Percentiles rank a stretch among this genome's conserved stretches.
These are phyloP conservation scores for Chloropicon primus DNA, from an alignment of 139 green algal species.

Conservation along the genomic window DNA sequence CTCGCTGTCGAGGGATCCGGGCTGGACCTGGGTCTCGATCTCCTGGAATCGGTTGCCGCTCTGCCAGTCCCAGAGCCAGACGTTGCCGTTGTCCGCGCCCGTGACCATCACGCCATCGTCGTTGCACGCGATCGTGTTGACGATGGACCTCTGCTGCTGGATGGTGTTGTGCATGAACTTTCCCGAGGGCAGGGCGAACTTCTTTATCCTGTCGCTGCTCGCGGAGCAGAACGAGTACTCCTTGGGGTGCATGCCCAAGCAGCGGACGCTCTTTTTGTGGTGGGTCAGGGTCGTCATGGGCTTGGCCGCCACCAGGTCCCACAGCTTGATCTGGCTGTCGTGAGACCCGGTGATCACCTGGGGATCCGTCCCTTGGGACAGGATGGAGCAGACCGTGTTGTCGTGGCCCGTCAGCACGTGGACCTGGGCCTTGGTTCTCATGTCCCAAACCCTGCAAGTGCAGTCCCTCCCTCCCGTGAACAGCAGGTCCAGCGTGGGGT, in stretches of 20 bases:
- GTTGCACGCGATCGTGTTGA: constrained; percentile 88
- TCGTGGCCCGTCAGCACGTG: constrained; percentile 80
- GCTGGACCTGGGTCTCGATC: constrained; percentile 14
- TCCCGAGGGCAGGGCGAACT: constrained; percentile 68
- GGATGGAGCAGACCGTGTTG: constrained; percentile 80
- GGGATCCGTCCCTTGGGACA: constrained; percentile 67
- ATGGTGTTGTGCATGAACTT: constrained; percentile 96
- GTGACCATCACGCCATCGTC: constrained; percentile 83
- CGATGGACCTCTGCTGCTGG: constrained; percentile 65
- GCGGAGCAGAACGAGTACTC: constrained; percentile 76
- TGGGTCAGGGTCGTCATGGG: constrained; percentile 81
- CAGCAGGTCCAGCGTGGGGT: constrained; percentile 88
- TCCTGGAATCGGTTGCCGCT: constrained; percentile 50
- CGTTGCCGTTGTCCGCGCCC: constrained; percentile 60
- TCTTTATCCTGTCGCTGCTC: constrained; percentile 96
- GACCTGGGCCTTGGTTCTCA: constrained; percentile 78
- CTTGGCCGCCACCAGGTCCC: constrained; percentile 58
- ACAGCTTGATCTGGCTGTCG: constrained; percentile 70
- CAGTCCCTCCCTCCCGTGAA: constrained; percentile 47
- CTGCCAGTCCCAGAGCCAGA: constrained; percentile 90
- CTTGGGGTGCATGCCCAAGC: constrained; percentile 24
- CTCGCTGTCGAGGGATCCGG: constrained; percentile 77
- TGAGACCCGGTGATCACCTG: constrained; percentile 85
- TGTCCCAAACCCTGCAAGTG: constrained; percentile 84
- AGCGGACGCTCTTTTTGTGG: constrained; percentile 92